phyloP scores from a whole-genome alignment of 2,329 filamentous ascomycete species.

The Hypoxylon sp. region DNA sequence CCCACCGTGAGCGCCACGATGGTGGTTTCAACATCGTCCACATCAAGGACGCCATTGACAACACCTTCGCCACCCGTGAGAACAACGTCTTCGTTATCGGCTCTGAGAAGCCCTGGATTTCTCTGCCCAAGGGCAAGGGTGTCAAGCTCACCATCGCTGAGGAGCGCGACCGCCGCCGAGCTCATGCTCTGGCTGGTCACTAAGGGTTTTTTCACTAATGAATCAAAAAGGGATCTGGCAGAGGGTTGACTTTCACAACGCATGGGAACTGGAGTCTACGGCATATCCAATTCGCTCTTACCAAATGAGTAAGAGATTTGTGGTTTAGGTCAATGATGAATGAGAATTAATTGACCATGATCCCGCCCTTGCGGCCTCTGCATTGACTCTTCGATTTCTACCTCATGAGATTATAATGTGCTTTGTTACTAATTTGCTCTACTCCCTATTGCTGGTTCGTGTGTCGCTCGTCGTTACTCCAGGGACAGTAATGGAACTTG shows the following conservation, averaged over 20 bases:
- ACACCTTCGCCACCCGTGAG: conserved; percentile 99
- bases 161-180: conserved; percentile 98
- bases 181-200: conserved; percentile 67
- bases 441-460: neutral
- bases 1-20: conserved; percentile 99
- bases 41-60: conserved; percentile 99
- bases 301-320: conserved; percentile 49
- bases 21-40: conserved; percentile 99
- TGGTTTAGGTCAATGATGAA: conserved; percentile 54
- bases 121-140: conserved; percentile 99
- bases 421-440: neutral
- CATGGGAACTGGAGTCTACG: conserved; percentile 57
- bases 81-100: conserved; percentile 99
- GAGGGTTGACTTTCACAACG: conserved; percentile 53
- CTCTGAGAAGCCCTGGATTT: conserved; percentile 99
- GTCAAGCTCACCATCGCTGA: conserved; percentile 99
- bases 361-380: conserved; percentile 32
- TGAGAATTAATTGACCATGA: conserved; percentile 56
- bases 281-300: conserved; percentile 55
- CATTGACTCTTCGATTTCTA: neutral
- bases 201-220: conserved; percentile 57
- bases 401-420: neutral
- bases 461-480: neutral
- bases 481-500: neutral
- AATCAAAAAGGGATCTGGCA: conserved; percentile 52